phyloP scores from a whole-genome alignment of 2,329 filamentous ascomycete genomes.

The Thermoascus crustaceus region DNA sequence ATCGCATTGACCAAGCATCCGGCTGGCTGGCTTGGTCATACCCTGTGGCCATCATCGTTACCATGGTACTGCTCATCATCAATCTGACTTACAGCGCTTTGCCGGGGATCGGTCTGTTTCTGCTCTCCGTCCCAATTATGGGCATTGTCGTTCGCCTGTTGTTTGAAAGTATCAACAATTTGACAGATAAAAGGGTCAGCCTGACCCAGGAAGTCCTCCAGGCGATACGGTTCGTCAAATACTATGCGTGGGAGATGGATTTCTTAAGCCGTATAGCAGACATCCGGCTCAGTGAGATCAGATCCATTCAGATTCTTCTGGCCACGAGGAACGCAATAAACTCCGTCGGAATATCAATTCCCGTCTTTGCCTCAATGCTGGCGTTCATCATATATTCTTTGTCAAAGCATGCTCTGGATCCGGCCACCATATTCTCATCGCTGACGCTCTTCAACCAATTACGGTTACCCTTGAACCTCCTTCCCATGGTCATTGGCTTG shows the following conservation, averaged over 20 bases:
- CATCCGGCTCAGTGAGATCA: conserved; percentile 67
- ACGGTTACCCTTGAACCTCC: conserved; percentile 74
- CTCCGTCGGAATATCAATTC: conserved; percentile 69
- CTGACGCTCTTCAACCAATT: conserved; percentile 84
- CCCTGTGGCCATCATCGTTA: conserved; percentile 66
- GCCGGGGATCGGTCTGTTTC: conserved; percentile 70
- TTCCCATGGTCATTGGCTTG: conserved; percentile 79
- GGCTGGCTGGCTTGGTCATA: conserved; percentile 79
- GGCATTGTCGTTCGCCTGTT: conserved; percentile 66
- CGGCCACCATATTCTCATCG: conserved; percentile 78
- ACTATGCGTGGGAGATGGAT: conserved; percentile 84
- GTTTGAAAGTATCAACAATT: conserved; percentile 80
- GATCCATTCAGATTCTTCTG: conserved; percentile 68
- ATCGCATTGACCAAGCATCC: conserved; percentile 76
- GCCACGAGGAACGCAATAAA: conserved; percentile 76
- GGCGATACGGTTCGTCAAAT: conserved; percentile 87
- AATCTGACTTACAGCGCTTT: conserved; percentile 83
- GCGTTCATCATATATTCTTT: conserved; percentile 69
- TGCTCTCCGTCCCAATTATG: conserved; percentile 68
- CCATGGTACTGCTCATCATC: conserved; percentile 66
- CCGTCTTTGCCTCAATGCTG: conserved; percentile 87
- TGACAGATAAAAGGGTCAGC: conserved; percentile 82
- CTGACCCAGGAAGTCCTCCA: conserved; percentile 85
- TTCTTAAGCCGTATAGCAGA: conserved; percentile 67
- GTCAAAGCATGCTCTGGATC: conserved; percentile 55